Evolutionary conservation across 1,284 basidiomycete genomes (phyloP).

Genomic region (Tranzscheliella williamsii): DNA sequence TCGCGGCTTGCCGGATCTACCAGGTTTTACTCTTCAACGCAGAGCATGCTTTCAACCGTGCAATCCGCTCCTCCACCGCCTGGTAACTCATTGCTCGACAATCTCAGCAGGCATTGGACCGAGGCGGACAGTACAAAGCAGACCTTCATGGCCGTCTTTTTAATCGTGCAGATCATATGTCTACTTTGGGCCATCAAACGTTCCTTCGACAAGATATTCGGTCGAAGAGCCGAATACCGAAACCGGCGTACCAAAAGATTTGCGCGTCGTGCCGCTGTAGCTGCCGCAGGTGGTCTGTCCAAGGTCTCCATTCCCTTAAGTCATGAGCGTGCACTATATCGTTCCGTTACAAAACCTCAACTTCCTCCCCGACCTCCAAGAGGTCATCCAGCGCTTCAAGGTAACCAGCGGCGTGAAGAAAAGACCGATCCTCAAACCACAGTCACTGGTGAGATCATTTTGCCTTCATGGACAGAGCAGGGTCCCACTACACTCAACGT

Average conservation of each 20-base stretch:
- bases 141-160: conserved; percentile 37
- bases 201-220: conserved; percentile 34
- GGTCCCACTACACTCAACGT: conserved; percentile 35
- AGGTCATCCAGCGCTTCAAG: conserved; percentile 14
- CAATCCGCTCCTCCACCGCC: no score
- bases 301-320: conserved; percentile 27
- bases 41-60: background rate
- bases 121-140: conserved; percentile 36
- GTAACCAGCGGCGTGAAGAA: background rate
- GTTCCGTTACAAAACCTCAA: conserved; percentile 19
- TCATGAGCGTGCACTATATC: conserved; percentile 34
- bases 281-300: conserved; percentile 26
- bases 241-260: conserved; percentile 27
- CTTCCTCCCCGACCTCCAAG: conserved; percentile 24
- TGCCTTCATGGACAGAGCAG: conserved; percentile 34
- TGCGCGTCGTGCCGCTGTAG: conserved; percentile 29
- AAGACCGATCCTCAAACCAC: conserved; percentile 13
- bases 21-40: background rate
- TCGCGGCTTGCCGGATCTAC: background rate
- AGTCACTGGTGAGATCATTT: conserved; percentile 26
- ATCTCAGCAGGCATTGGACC: conserved; percentile 22
- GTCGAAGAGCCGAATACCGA: conserved; percentile 33
- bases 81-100: conserved; percentile 30
- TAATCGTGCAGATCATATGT: conserved; percentile 23
- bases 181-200: conserved; percentile 28